A percentile compares a stretch with the other conserved stretches of the same genome.
Conservation (phyloP, 306 rosid genomes). For the Fragaria vesca region DNA sequence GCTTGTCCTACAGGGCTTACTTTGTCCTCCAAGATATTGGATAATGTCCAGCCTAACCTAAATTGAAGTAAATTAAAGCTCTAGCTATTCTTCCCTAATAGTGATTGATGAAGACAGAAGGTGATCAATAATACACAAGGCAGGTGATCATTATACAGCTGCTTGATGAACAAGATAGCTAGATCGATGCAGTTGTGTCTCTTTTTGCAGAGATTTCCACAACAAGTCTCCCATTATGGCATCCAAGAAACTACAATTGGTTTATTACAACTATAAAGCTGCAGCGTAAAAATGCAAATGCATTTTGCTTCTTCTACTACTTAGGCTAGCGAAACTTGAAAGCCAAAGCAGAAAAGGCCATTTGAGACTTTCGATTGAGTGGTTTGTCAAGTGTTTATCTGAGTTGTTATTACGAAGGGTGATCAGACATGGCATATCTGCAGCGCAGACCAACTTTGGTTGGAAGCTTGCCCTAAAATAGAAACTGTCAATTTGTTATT, state of each 20-base stretch:
- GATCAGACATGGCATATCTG: not conserved
- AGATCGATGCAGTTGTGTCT: not conserved
- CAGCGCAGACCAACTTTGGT: not conserved
- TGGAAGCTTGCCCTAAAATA: not conserved
- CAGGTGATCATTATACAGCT: not conserved
- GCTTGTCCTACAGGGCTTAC: not conserved
- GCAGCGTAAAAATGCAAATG: not conserved
- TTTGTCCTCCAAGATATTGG: not conserved
- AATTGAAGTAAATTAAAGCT: not conserved
- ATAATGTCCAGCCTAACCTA: not conserved
- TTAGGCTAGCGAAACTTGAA: not conserved
- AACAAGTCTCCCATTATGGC: not conserved
- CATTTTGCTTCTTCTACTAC: slow-evolving; percentile 7
- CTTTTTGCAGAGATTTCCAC: not conserved
- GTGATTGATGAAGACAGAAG: slow-evolving; percentile 18
- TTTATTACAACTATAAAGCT: not conserved
- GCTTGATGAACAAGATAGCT: not conserved
- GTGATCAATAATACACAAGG: slow-evolving; percentile 1
- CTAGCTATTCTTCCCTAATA: not conserved
- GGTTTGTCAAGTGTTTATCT: not conserved
- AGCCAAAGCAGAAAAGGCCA: slow-evolving; percentile 2
- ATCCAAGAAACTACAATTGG: not conserved
- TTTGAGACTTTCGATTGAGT: not conserved
- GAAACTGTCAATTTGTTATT: not conserved
- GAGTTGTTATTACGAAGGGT: not conserved